Evolutionary conservation across 345 rosid genomes (phyloP).

Genomic region (Salix purpurea): DNA sequence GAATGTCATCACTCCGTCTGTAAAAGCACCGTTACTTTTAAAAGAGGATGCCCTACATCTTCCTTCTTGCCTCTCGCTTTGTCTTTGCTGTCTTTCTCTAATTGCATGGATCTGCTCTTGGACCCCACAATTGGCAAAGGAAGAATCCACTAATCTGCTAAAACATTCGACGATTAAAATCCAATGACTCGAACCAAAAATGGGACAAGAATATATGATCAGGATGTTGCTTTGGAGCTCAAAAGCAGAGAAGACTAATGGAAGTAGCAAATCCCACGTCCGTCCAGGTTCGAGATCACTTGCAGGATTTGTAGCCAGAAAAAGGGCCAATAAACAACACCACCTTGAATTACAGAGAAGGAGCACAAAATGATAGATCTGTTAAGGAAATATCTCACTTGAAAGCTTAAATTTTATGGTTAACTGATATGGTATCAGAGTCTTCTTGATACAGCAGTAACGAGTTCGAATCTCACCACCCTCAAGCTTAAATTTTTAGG

Average conservation of each 20-base stretch:
- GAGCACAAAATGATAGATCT: neutral
- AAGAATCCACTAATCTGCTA: neutral
- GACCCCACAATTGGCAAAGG: neutral
- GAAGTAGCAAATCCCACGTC: neutral
- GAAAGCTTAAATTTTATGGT: no score
- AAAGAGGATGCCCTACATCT: slow-evolving; percentile 9
- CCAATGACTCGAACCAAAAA: neutral
- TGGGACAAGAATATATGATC: neutral
- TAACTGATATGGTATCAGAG: no score
- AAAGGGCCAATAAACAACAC: neutral
- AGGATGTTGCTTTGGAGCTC: neutral
- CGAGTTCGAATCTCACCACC: accelerated
- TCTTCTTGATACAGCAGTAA: accelerated
- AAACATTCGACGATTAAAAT: neutral
- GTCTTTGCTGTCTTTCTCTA: neutral
- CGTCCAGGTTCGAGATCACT: neutral
- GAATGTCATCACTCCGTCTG: slow-evolving; percentile 16
- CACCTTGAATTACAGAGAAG: neutral
- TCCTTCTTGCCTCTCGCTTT: neutral
- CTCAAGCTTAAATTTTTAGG: accelerated
- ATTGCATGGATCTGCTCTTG: neutral
- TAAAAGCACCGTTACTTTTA: neutral
- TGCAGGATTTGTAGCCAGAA: neutral
- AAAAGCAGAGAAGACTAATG: no score
- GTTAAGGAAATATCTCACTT: accelerated